Base-by-base conservation (phyloP, 257 asterid species). In the Solanum acaule region DNA sequence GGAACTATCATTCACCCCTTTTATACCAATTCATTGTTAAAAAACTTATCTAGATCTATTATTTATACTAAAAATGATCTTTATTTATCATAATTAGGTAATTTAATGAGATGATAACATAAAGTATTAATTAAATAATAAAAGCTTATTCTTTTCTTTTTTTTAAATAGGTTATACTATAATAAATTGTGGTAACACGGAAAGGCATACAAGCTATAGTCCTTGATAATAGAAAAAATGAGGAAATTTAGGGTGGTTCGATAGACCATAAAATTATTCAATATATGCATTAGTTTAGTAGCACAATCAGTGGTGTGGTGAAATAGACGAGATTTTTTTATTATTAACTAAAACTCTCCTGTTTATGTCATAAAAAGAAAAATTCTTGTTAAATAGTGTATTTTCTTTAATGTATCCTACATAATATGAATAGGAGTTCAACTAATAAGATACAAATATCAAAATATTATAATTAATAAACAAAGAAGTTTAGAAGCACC, bases 271-370 rank as follows among this genome's bases (percentile, higher is more conserved):
- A 59, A 59, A 8, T 59, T 8, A 59, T 22, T 59, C 25, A 59
- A 59, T 59, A 59, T 3, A 20, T 59, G 0, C 25, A 59, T 22
- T 4, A 23, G 6, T 20, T 56, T 63, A n/a, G 31, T 9, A 75
- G 77, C 5, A 3, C 0, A 8, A 7, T 15, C 4, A 33, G 9
- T 0, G 2, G 0, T 71, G 2, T 71, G 12, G 3, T 71, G 6
- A 31, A 71, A 71, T 2, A 31, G 22, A 71, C 0, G 6, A 71
- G 5, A 27, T 16, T 3, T 1, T 8, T 71, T 0, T 0, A 31
- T 15, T 1, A 4, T 31, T 16, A 33, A 15, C 22, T 3, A 31
- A 8, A 71, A 0, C 2, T 67, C 3, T 67, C 1, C 0, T 3
- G 1, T 16, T 71, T 9, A 4, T 8, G 18, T 2, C 13, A 71